Conservation (phyloP, 768 basidiomycete species). For the Macrolepiota dolichaula region DNA sequence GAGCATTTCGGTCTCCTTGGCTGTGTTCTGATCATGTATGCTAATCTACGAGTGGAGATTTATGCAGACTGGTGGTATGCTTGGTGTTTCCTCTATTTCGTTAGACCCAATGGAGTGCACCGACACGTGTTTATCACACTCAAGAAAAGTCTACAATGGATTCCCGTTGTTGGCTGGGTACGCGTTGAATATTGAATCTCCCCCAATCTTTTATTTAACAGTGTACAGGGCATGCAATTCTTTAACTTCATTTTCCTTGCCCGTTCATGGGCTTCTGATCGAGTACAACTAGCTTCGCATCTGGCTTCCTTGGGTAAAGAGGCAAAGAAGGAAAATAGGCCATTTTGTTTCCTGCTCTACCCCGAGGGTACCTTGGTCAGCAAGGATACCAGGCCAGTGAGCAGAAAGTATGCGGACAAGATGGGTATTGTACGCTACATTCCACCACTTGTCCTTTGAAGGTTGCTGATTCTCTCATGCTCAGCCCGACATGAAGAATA, state of each 20-base stretch:
- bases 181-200: constrained; percentile 18
- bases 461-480: neutral
- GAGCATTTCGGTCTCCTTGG: constrained; percentile 10
- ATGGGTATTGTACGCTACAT: constrained; percentile 74
- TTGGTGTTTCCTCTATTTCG: constrained; percentile 79
- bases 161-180: constrained; percentile 90
- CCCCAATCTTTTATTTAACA: constrained; percentile 6
- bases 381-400: constrained; percentile 78
- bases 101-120: constrained; percentile 56
- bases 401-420: constrained; percentile 85
- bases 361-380: constrained; percentile 97
- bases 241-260: constrained; percentile 92
- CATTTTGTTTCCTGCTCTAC: constrained; percentile 83
- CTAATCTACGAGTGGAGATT: constrained; percentile 35
- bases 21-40: neutral
- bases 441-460: neutral
- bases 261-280: constrained; percentile 88
- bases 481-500: constrained; percentile 75
- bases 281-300: constrained; percentile 57
- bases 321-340: constrained; percentile 64
- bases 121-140: constrained; percentile 84
- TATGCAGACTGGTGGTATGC: constrained; percentile 88
- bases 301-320: constrained; percentile 67
- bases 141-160: constrained; percentile 82
- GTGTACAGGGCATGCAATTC: constrained; percentile 84